phyloP scores from a whole-genome alignment of 768 basidiomycete species.

The Vararia minispora region DNA sequence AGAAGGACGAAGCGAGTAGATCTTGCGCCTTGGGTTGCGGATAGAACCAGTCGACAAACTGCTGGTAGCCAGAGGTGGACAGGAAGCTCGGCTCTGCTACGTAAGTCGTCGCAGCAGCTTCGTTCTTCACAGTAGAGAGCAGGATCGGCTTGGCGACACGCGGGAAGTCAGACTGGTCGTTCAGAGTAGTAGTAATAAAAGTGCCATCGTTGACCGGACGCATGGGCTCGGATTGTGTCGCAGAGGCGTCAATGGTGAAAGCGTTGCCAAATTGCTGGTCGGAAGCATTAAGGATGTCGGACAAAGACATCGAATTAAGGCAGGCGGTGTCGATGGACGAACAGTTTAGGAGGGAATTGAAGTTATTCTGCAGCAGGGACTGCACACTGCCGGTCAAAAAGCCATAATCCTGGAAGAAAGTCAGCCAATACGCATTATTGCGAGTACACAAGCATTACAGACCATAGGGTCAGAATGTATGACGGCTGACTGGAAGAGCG shows the following conservation, averaged over 20 bases:
- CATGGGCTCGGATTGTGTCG: constrained; percentile 44
- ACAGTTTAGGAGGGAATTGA: constrained; percentile 38
- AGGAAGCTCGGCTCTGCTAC: constrained; percentile 28
- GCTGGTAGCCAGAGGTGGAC: constrained; percentile 25
- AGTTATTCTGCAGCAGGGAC: constrained; percentile 37
- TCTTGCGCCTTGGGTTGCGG: constrained; percentile 32
- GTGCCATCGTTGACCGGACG: constrained; percentile 57
- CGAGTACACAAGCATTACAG: constrained; percentile 10
- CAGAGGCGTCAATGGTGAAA: constrained; percentile 35
- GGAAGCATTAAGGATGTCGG: constrained; percentile 44
- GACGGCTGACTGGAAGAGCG: constrained; percentile 68
- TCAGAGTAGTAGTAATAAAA: constrained; percentile 58
- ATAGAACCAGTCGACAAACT: constrained; percentile 31
- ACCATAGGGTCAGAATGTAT: constrained; percentile 87
- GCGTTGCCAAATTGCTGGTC: constrained; percentile 32
- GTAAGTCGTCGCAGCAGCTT: constrained; percentile 60
- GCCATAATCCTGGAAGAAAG: constrained; percentile 48
- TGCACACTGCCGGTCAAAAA: constrained; percentile 50
- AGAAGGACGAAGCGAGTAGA: constrained; percentile 36
- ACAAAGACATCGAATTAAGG: constrained; percentile 35
- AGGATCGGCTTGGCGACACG: constrained; percentile 53
- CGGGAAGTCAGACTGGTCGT: constrained; percentile 50
- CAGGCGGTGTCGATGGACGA: constrained; percentile 35
- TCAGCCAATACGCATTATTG: neutral
- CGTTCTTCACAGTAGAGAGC: constrained; percentile 59